phyloP scores from a whole-genome alignment of 192 early-diverging fungal species.

The Coemansia sp. region DNA sequence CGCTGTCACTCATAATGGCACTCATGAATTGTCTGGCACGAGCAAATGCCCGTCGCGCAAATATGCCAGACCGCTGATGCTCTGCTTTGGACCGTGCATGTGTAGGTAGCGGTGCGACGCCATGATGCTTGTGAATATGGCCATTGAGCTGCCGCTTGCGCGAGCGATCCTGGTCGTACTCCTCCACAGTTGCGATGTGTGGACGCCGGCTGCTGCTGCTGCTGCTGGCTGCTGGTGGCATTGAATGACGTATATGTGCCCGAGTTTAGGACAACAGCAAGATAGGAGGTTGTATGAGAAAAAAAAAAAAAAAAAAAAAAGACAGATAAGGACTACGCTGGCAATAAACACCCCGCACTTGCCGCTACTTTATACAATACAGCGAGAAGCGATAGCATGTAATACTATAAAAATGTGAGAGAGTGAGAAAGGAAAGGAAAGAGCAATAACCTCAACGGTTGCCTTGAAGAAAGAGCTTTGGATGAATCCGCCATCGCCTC shows the following conservation, averaged over 20 bases:
- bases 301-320: background rate
- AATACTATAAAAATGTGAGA: background rate
- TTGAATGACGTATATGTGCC: background rate
- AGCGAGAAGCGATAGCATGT: background rate
- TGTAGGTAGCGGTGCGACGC: background rate
- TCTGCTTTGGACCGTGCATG: background rate
- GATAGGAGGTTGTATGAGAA: background rate
- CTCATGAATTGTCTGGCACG: slow-evolving; percentile 15
- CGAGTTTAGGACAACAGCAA: background rate
- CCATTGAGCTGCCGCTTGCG: slow-evolving; percentile 15
- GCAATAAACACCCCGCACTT: background rate
- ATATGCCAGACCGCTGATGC: background rate
- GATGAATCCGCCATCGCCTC: slow-evolving; percentile 7
- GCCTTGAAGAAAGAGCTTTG: background rate
- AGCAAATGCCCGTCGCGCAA: background rate
- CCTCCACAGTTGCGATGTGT: slow-evolving; percentile 45
- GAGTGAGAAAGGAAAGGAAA: background rate
- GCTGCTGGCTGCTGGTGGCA: slow-evolving; percentile 15
- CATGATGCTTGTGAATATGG: slow-evolving; percentile 14
- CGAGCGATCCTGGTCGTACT: slow-evolving; percentile 30
- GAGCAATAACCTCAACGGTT: background rate
- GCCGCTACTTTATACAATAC: slow-evolving; percentile 2
- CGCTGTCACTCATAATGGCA: slow-evolving; percentile 44
- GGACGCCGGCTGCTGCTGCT: slow-evolving; percentile 19
- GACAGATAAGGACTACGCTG: background rate